These are phyloP conservation scores for Amanita inopinata DNA, from an alignment of 768 basidiomycete species.

Conservation along the genomic window DNA sequence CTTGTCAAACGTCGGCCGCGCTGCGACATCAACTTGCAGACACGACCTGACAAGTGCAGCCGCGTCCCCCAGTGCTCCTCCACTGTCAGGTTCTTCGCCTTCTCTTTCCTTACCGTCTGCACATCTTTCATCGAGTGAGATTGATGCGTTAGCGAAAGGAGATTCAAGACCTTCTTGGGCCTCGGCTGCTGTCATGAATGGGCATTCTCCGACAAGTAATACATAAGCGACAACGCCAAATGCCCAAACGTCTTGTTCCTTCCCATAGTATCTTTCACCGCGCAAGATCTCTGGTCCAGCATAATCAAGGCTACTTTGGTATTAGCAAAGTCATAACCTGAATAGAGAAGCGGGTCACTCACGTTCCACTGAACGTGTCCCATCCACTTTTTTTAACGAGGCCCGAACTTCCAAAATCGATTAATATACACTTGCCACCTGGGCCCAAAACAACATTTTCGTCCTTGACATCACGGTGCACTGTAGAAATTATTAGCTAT, in stretches of 20 bases:
- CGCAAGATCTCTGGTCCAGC: constrained; percentile 94
- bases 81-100: constrained; percentile 75
- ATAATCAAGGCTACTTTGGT: constrained; percentile 64
- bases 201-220: constrained; percentile 85
- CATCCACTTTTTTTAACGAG: constrained; percentile 75
- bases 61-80: constrained; percentile 77
- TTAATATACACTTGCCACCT: constrained; percentile 77
- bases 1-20: constrained; percentile 80
- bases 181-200: constrained; percentile 84
- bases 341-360: constrained; percentile 25
- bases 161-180: constrained; percentile 78
- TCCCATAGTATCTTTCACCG: constrained; percentile 90
- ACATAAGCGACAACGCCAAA: constrained; percentile 97
- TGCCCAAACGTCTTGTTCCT: constrained; percentile 98
- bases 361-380: constrained; percentile 93
- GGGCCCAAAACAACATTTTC: constrained; percentile 88
- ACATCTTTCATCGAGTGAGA: constrained; percentile 73
- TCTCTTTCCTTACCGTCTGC: constrained; percentile 61
- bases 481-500: constrained; percentile 25
- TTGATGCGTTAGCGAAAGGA: constrained; percentile 67
- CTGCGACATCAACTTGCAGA: constrained; percentile 65
- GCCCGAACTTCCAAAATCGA: constrained; percentile 94
- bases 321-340: constrained; percentile 5
- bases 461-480: constrained; percentile 97
- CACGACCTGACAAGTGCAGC: constrained; percentile 78